phyloP scores from a whole-genome alignment of 2,329 filamentous ascomycete species.

The Fusarium hostae region DNA sequence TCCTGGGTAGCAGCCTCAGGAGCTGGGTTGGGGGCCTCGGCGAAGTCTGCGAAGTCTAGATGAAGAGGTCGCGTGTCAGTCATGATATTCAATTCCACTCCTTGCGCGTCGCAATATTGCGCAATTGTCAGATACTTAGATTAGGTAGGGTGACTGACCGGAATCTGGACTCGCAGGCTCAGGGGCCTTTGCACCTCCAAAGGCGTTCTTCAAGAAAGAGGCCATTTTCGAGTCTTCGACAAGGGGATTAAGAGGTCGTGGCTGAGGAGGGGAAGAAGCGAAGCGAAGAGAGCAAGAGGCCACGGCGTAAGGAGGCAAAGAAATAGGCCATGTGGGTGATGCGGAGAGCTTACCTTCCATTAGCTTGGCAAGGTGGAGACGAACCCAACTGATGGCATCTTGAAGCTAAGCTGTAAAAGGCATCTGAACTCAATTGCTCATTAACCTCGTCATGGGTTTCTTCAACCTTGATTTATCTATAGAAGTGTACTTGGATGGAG shows the following conservation, averaged over 20 bases:
- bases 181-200: conserved; percentile 72
- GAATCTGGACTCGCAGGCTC: conserved; percentile 67
- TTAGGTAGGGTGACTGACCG: conserved; percentile 61
- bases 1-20: conserved; percentile 61
- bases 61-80: conserved; percentile 43
- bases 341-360: conserved; percentile 37
- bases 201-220: conserved; percentile 73
- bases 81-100: conserved; percentile 12
- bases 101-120: conserved; percentile 30
- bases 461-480: neutral
- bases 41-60: conserved; percentile 94
- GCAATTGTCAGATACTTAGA: conserved; percentile 4
- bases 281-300: conserved; percentile 35
- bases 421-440: conserved; percentile 17
- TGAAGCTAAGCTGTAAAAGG: conserved; percentile 31
- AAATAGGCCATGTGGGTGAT: conserved; percentile 39
- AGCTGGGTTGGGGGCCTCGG: conserved; percentile 76
- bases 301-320: conserved; percentile 40
- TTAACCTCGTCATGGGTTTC: neutral
- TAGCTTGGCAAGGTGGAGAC: conserved; percentile 38
- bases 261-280: conserved; percentile 19
- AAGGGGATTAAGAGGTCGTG: conserved; percentile 34
- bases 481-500: neutral
- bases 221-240: conserved; percentile 58
- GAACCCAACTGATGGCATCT: conserved; percentile 14